These are phyloP conservation scores for Salvia sclarea DNA, from an alignment of 305 asterid species.

Conservation along the genomic window DNA sequence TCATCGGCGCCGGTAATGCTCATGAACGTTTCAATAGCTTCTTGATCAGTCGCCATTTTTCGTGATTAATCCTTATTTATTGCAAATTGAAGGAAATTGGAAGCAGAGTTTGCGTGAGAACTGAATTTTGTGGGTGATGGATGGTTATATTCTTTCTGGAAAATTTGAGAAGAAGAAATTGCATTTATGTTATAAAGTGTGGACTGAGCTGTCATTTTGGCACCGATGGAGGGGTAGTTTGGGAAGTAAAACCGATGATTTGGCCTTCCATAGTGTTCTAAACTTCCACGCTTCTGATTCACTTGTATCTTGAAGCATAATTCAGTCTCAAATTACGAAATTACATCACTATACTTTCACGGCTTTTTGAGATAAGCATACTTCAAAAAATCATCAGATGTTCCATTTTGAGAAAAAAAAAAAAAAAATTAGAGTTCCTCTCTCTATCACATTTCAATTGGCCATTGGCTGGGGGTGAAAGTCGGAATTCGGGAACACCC, in stretches of 20 bases:
- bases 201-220: slow-evolving; percentile 24
- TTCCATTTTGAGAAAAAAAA: no score
- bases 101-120: neutral
- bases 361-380: no score
- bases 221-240: slow-evolving; percentile 24
- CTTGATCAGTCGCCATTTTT: slow-evolving; percentile 61
- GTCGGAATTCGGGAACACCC: no score
- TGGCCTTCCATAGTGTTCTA: slow-evolving; percentile 29
- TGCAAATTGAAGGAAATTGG: neutral
- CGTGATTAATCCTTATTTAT: neutral
- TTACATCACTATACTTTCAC: no score
- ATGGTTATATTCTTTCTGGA: neutral
- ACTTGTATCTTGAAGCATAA: no score
- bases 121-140: neutral
- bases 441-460: no score
- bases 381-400: no score
- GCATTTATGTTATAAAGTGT: neutral
- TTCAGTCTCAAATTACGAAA: no score
- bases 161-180: neutral
- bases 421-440: no score
- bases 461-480: no score
- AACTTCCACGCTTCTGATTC: slow-evolving; percentile 8
- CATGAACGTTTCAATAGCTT: slow-evolving; percentile 60
- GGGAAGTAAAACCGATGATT: slow-evolving; percentile 25
- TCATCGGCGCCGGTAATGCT: slow-evolving; percentile 67